Percentiles rank a stretch among this genome's conserved stretches.
phyloP scores from a whole-genome alignment of 208 protist genomes.

The Blastocrithidia nonstop region DNA sequence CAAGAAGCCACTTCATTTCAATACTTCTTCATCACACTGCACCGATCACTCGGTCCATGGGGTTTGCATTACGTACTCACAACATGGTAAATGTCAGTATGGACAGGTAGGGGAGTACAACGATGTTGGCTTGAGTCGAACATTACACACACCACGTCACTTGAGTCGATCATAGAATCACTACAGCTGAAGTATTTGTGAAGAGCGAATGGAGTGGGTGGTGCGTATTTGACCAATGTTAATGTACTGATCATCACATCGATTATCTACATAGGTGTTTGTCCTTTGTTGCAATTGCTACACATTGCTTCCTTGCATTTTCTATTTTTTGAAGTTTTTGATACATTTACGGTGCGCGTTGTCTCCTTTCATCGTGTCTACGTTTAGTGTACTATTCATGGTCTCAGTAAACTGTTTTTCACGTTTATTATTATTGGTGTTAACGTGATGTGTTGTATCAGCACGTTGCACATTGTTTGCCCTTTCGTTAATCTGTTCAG shows the following conservation, averaged over 20 bases:
- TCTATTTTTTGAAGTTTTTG: no score
- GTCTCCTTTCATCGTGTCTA: no score
- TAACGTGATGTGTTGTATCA: not conserved
- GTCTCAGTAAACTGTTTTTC: no score
- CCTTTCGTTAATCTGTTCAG: no score
- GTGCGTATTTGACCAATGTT: conserved; percentile 2
- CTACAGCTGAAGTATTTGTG: conserved; percentile 24
- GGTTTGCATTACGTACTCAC: conserved; percentile 21
- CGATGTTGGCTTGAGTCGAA: conserved; percentile 2
- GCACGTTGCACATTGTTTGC: no score
- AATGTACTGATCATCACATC: no score
- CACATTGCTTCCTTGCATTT: not conserved
- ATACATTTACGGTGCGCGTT: no score
- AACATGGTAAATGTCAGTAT: conserved; percentile 11
- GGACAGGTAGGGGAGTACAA: not conserved
- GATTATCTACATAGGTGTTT: no score
- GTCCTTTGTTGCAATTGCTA: not conserved
- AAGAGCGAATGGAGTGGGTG: conserved; percentile 5
- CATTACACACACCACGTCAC: conserved; percentile 16
- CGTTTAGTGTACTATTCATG: no score
- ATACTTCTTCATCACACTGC: conserved; percentile 22
- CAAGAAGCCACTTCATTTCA: conserved; percentile 28
- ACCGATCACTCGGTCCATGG: conserved; percentile 24
- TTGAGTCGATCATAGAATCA: conserved; percentile 8
- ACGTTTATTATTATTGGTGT: not conserved